Base-by-base conservation (phyloP, 176 grass and related monocot species). In the Paspalum vaginatum region DNA sequence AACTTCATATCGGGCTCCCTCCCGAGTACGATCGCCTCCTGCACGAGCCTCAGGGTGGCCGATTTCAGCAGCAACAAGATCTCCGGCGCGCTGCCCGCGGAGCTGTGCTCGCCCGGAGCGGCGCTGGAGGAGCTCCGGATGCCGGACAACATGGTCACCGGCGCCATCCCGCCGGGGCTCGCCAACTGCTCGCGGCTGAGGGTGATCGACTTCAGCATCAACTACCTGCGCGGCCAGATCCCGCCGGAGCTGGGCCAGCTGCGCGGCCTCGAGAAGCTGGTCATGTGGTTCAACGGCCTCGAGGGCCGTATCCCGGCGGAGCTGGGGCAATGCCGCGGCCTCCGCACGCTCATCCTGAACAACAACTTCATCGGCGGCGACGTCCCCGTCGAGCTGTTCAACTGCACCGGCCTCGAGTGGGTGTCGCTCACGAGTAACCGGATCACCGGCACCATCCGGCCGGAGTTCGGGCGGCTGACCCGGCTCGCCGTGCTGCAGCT, bases 31-130 rank as follows among this genome's bases (percentile, higher is more conserved):
- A 78, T 95, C 26, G 43, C 90, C 9, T 57, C 86, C 5, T 91
- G 88, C 70, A 62, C 70, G 8, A 81, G 9, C 20, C 84, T 98
- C 45, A 83, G 65, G 77, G 47, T 95, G 25, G 95, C 92, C 52
- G 95, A 98, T 26, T 86, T 98, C 73, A 98, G 92, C 81, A 94
- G 92, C 26, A 98, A 98, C 60, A 94, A 91, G 83, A 77, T 98
- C 56, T 58, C 45, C 9, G 85, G 95, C 17, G n/a, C 5, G 41
- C 75, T 98, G 17, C 88, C 95, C 10, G 59, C 59, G 8, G 52
- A 87, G 40, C 68, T 94, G 78, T 98, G 92, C 73, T 63, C 77
- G 6, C 54, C 62, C 5, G 80, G 79, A 54, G 85, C 80, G 17
- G 84, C 73, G 25, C 74, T 98, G 5, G 95, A 94, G 75, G 92